Base-by-base conservation (phyloP, 148 eudicot species). In the Amaranthus palmeri region DNA sequence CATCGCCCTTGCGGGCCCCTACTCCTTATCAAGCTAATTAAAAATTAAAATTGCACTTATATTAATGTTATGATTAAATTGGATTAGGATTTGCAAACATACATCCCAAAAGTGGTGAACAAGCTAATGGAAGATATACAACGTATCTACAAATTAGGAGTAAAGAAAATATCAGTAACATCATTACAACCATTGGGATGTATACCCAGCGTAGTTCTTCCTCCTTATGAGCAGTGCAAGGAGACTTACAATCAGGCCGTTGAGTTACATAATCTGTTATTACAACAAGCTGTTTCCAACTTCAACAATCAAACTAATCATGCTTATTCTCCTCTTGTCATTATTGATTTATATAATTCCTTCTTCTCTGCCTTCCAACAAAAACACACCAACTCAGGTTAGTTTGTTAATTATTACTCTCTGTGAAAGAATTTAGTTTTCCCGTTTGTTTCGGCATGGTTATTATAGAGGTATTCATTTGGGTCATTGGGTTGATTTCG, bases 101-200 rank as follows among this genome's bases (percentile, higher is more conserved):
- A 85, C 72, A 87, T 82, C 41, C 10, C 73, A 7, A 42, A 15
- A 36, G 90, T 93, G 68, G 81, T 87, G n/a, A 79, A 80, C 54
- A 90, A 90, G 80, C 83, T 87, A 3, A 75, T 63, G 3, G 5
- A 65, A 65, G 74, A 90, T 77, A 45, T 93, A 50, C 72, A 81
- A 70, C 76, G 90, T 2, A 77, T 93, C 5, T 76, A 81, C 7
- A 61, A 15, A 0, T 68, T 91, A 61, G 96, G 98, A 51, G 86
- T 87, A 58, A 79, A 68, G 62, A 90, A 80, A 73, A 65, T 93
- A 52, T 81, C 78, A 0, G 95, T 91, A 67, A 80, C 88, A 42
- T 54, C 86, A 4, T 61, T 93, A 46, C 84, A 86, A 54, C 96
- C 98, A 8, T 65, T 93, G 62, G 96, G 95, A 36, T 90, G 96